Evolutionary conservation across 305 asterid species (phyloP).

Genomic region (Fraxinus greggii): DNA sequence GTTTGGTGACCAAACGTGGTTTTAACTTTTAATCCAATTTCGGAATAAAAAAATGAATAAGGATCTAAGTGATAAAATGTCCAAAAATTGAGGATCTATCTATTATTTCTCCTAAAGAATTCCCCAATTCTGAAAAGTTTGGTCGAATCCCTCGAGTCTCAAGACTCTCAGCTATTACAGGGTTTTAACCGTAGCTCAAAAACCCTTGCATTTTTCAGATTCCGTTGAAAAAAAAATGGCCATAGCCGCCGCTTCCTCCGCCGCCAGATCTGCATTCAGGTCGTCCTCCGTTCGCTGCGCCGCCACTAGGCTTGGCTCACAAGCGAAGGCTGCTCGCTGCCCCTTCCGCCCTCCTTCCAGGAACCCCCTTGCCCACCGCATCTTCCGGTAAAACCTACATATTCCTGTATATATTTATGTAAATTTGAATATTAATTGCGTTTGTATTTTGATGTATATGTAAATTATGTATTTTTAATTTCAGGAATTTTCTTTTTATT

Average conservation of each 20-base stretch:
- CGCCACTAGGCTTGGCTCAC: conserved; percentile 52
- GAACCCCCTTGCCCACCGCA: conserved; percentile 53
- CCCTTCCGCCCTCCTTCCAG: conserved; percentile 63
- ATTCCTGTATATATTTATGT: neutral
- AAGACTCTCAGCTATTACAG: neutral
- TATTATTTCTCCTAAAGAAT: neutral
- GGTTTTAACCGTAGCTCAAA: neutral
- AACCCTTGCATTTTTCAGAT: neutral
- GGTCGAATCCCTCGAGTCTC: neutral
- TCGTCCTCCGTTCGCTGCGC: conserved; percentile 61
- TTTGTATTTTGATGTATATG: neutral
- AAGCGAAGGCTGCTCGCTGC: conserved; percentile 57
- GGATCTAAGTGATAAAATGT: neutral
- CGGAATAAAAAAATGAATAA: neutral
- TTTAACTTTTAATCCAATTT: neutral
- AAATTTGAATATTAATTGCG: neutral
- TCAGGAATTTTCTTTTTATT: neutral
- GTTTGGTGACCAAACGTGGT: neutral
- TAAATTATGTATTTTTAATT: neutral
- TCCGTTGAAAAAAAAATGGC: conserved; percentile 33
- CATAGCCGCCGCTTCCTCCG: conserved; percentile 42
- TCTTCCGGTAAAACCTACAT: conserved; percentile 51
- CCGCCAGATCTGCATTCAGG: conserved; percentile 72
- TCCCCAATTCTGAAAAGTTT: neutral
- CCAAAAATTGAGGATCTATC: neutral